Evolutionary conservation across 2,329 filamentous ascomycete species (phyloP).

Genomic region (Rutstroemia sydowiana): DNA sequence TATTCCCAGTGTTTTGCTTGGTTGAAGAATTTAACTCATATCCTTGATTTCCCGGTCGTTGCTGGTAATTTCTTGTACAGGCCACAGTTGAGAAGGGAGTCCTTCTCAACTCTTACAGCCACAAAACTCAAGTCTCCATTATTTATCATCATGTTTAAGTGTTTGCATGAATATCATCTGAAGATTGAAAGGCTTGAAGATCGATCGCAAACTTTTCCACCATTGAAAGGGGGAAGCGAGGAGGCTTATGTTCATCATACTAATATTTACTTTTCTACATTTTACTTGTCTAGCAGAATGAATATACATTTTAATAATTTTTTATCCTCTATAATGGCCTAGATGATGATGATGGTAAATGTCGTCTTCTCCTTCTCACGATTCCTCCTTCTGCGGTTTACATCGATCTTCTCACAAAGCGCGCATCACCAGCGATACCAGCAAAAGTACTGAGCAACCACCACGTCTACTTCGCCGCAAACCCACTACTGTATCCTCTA

Average conservation of each 20-base stretch:
- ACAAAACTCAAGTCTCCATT: background rate
- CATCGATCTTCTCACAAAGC: background rate
- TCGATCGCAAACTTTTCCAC: background rate
- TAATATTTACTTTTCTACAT: background rate
- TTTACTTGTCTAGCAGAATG: background rate
- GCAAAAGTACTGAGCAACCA: too few relatives aligned
- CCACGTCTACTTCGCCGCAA: background rate
- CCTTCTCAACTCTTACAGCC: background rate
- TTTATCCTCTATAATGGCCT: background rate
- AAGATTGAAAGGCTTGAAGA: background rate
- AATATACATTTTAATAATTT: background rate
- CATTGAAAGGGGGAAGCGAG: background rate
- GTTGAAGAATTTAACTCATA: too few relatives aligned
- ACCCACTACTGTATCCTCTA: background rate
- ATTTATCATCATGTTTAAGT: background rate
- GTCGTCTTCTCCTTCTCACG: background rate
- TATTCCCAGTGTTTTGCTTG: too few relatives aligned
- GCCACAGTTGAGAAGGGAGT: background rate
- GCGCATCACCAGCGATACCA: background rate
- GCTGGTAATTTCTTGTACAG: too few relatives aligned
- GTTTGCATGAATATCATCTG: constrained; percentile 10
- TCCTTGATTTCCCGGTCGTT: too few relatives aligned
- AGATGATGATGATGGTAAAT: constrained; percentile 7
- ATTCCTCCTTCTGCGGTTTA: too few relatives aligned
- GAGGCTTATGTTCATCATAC: background rate